A percentile compares a stretch with the other conserved stretches of the same genome.
Evolutionary conservation across 805 yeast species (phyloP).

Genomic region (Suhomyces tanzawaensis): DNA sequence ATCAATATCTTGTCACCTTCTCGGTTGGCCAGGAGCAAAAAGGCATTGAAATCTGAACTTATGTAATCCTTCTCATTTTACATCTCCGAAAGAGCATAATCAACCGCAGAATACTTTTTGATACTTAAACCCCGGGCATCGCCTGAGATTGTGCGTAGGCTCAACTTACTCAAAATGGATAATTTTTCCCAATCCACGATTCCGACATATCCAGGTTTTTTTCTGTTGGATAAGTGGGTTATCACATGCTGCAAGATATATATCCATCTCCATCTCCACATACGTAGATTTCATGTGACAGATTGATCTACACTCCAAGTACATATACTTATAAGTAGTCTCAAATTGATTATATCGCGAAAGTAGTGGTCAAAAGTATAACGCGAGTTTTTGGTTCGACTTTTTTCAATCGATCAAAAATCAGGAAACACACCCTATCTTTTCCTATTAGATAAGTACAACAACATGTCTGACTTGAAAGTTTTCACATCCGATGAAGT

Average conservation of each 20-base stretch:
- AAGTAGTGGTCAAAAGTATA: background rate
- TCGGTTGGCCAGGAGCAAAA: too few relatives aligned
- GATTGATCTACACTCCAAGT: too few relatives aligned
- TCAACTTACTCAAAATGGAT: constrained; percentile 1
- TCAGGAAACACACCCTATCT: background rate
- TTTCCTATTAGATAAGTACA: background rate
- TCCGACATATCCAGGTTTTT: constrained; percentile 1
- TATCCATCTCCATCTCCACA: background rate
- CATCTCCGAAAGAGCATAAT: too few relatives aligned
- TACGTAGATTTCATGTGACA: background rate
- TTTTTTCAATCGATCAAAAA: constrained; percentile 2
- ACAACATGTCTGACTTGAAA: constrained; percentile 24
- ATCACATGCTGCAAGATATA: constrained; percentile 3
- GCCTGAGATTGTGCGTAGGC: too few relatives aligned
- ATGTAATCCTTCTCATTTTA: too few relatives aligned
- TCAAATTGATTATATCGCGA: too few relatives aligned
- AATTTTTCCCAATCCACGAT: background rate
- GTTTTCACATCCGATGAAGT: constrained; percentile 56
- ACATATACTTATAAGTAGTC: too few relatives aligned
- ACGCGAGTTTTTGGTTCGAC: background rate
- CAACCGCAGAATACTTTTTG: too few relatives aligned
- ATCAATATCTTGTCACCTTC: too few relatives aligned
- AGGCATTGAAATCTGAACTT: too few relatives aligned
- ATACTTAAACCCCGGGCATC: too few relatives aligned
- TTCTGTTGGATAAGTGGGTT: background rate